Evolutionary conservation across 1,139 yeast genomes (phyloP), one percentile per base, ranked within the genome.

Genomic region (Keqinozyma sinolaborantium): DNA sequence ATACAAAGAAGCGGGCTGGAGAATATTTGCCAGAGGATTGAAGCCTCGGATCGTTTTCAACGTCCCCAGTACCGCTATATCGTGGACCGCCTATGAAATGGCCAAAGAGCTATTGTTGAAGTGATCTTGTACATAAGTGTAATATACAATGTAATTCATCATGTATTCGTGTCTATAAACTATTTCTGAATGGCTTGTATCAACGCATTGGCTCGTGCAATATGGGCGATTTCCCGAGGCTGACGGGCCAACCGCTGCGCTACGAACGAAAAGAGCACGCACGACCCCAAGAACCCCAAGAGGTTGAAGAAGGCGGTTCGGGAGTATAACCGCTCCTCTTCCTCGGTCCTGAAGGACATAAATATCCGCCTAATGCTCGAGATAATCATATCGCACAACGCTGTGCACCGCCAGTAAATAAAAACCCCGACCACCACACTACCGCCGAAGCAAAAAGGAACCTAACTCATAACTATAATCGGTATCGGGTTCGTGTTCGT

Each of bases 11-110:
- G 78, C 81, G 35, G 97, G 97, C 4, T 46, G 73, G 42, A 47
- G 48, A 23, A 95, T 95, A 0, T 90, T 92, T 57, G 57, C 73
- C 50, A 72, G 95, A 50, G 98, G 98, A 16, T 68, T 90, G 51
- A 80, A 82, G 52, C 97, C 99, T 30, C 77, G 99, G 58, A 80
- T 94, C 33, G 80, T 92, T 24, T 85, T 94, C 42, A 88, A 90
- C 56, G 90, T 92, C 56, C 99, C 99, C 14, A 83, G 95, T 30
- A 90, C 98, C 9, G 98, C 98, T 21, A 90, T 92, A 39, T 82
- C 95, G 42, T 92, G 98, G 98, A 92, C 97, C 2, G 90, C 96
- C 14, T 92, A 94, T 58, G 98, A 92, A 57, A 86, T 90, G 94
- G 97, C 97, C 26, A 92, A 92, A 60, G 84, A 79, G 47, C 70